Percentiles rank a stretch among this genome's conserved stretches.
These are phyloP conservation scores for Mycena latifolia DNA, from an alignment of 768 basidiomycete genomes.

Conservation along the genomic window DNA sequence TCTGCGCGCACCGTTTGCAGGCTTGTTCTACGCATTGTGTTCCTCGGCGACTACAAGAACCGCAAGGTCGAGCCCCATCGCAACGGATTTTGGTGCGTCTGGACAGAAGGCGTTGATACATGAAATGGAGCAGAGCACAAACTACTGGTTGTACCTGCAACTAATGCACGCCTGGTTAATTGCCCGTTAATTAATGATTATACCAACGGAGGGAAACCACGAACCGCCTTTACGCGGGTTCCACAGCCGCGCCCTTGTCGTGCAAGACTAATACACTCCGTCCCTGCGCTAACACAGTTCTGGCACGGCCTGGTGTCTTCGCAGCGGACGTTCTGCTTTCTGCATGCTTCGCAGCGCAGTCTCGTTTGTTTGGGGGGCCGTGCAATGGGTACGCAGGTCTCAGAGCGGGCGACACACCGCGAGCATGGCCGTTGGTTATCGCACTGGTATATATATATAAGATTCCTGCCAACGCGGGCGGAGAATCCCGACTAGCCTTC, in stretches of 20 bases:
- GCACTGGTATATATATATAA: constrained; percentile 53
- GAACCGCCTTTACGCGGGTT: constrained; percentile 70
- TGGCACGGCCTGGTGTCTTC: constrained; percentile 25
- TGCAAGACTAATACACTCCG: constrained; percentile 21
- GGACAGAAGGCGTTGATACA: constrained; percentile 28
- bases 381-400: constrained; percentile 69
- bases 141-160: constrained; percentile 60
- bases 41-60: background rate
- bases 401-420: constrained; percentile 65
- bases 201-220: constrained; percentile 40
- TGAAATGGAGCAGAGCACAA: background rate
- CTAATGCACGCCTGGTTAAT: constrained; percentile 67
- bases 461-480: constrained; percentile 7
- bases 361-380: constrained; percentile 70
- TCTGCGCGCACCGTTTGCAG: constrained; percentile 22
- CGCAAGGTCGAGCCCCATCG: constrained; percentile 52
- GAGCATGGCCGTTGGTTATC: constrained; percentile 74
- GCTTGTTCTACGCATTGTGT: constrained; percentile 19
- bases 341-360: constrained; percentile 65
- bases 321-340: constrained; percentile 31
- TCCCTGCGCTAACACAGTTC: constrained; percentile 19
- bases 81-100: constrained; percentile 76
- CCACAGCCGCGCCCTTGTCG: constrained; percentile 64
- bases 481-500: constrained; percentile 56
- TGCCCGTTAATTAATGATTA: constrained; percentile 25